These are phyloP conservation scores for Hondaea fermentalgiana DNA, from an alignment of 108 stramenopile species.

Conservation along the genomic window DNA sequence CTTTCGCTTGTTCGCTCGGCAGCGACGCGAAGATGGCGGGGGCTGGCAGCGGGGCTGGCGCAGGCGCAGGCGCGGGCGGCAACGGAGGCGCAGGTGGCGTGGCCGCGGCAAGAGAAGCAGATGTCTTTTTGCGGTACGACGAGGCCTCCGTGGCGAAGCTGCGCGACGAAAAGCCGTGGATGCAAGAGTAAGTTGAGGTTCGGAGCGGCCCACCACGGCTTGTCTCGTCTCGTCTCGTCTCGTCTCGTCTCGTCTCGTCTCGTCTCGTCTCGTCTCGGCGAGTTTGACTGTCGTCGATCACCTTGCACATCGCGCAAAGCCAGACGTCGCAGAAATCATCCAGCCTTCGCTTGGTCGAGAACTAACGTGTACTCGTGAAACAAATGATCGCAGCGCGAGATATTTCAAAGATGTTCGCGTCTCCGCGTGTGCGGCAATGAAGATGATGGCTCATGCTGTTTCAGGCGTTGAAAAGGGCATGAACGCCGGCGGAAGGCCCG, in stretches of 20 bases:
- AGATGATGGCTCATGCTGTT: slow-evolving; percentile 77
- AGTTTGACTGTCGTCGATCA: too few relatives aligned
- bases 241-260: not conserved
- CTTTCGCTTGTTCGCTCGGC: too few relatives aligned
- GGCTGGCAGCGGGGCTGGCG: not conserved
- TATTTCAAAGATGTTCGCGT: slow-evolving; percentile 52
- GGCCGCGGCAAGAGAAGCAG: not conserved
- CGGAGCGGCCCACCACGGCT: not conserved
- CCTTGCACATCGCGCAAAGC: too few relatives aligned
- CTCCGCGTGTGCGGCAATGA: slow-evolving; percentile 44
- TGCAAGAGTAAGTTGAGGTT: slow-evolving; percentile 3
- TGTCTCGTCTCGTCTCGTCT: not conserved
- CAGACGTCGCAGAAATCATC: too few relatives aligned
- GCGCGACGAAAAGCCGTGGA: slow-evolving; percentile 27
- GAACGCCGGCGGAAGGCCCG: slow-evolving; percentile 69
- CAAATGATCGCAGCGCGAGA: slow-evolving; percentile 27
- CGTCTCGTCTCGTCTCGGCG: not conserved
- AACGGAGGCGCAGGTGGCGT: not conserved
- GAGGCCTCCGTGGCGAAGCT: not conserved
- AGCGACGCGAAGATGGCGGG: not conserved
- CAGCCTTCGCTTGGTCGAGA: too few relatives aligned
- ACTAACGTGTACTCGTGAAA: too few relatives aligned
- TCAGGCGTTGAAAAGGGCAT: slow-evolving; percentile 95
- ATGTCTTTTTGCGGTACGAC: not conserved
- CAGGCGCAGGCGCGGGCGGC: not conserved